Evolutionary conservation across 1,139 yeast species (phyloP).

Genomic region (Wickerhamomyces sp.): DNA sequence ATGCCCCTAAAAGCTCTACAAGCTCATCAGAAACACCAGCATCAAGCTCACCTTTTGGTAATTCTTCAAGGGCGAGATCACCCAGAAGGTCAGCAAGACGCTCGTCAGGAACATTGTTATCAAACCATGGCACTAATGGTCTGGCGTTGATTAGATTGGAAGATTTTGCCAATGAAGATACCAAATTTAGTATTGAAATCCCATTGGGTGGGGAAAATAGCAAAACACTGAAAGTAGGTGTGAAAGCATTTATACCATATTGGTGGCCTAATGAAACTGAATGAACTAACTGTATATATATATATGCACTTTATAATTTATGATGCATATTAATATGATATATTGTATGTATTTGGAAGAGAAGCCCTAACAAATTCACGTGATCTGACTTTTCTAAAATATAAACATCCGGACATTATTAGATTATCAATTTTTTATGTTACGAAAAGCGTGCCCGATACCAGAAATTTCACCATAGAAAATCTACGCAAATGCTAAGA

Average conservation of each 20-base stretch:
- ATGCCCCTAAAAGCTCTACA: constrained; percentile 1
- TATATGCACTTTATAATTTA: not conserved
- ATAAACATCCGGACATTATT: not conserved
- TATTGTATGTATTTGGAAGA: no score
- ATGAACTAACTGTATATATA: not conserved
- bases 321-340: no score
- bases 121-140: constrained; percentile 58
- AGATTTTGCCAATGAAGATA: constrained; percentile 33
- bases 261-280: constrained; percentile 56
- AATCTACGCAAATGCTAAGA: not conserved
- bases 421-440: not conserved
- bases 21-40: constrained; percentile 1
- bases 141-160: constrained; percentile 48
- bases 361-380: not conserved
- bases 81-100: constrained; percentile 31
- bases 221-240: constrained; percentile 28
- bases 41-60: constrained; percentile 32
- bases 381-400: not conserved
- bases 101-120: constrained; percentile 58
- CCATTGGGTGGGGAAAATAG: constrained; percentile 21
- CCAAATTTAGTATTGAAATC: constrained; percentile 27
- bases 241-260: constrained; percentile 51
- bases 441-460: not conserved
- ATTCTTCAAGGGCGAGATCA: constrained; percentile 21
- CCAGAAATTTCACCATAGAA: not conserved